Evolutionary conservation across 371 early-diverging fungal species (phyloP), one percentile per base, ranked within the genome.

Genomic region (Choanephora cucurbitarum): DNA sequence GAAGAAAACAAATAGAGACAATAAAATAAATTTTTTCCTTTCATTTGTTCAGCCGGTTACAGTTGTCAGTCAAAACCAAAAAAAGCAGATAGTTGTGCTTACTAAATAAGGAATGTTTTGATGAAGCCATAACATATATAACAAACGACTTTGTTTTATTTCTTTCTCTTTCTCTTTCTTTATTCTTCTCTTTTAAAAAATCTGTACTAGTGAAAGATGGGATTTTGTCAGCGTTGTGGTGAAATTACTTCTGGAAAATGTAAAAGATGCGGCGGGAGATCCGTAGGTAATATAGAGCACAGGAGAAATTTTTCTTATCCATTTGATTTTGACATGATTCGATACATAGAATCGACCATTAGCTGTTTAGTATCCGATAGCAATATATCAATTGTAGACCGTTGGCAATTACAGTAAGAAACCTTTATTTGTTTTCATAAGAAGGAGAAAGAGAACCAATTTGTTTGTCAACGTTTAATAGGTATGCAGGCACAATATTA

Each of bases 161-260:
- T 51, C 39, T 31, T 22, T 59, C 58, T 43, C 44, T 55, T 42
- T 42, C 57, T 31, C 39, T 54, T 52, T 37, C 23, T 32, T n/a
- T n/a, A n/a, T n/a, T 45, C 56, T 51, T 42, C 21, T 31, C 10
- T 42, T 50, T 46, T 50, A 45, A 32, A 59, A 50, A 37, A 34
- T 62, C 28, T 28, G 28, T 28, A 28, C 7, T 28, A 28, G 3
- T 5, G 7, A 7, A 28, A 19, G 14, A 84, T 84, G 84, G 76
- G 81, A 19, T 84, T 77, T 59, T 84, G 84, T 64, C 76, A 75
- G 60, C 81, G 80, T 24, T 84, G 84, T 55, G 84, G 84, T 39
- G 81, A 84, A 44, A 77, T 84, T 42, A 64, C 73, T 21, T 44
- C 62, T 19, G 74, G 77, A 57, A 84, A 80, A 63, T 84, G 84